These are phyloP conservation scores for Epithele typhae DNA, from an alignment of 768 basidiomycete species.

Conservation along the genomic window DNA sequence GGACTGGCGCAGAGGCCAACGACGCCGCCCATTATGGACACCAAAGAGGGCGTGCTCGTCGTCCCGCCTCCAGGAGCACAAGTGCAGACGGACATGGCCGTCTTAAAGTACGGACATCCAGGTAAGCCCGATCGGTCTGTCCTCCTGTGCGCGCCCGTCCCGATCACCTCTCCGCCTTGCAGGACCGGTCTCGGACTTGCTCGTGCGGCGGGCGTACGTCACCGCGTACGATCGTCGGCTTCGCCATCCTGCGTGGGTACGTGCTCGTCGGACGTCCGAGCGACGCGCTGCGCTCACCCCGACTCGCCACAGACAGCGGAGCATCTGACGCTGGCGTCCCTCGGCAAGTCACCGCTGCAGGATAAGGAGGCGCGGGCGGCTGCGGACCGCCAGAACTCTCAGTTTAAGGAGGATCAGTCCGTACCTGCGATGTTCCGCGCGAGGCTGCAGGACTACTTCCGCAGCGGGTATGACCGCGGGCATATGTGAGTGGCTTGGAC, in stretches of 20 bases:
- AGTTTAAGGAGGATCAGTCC: constrained; percentile 78
- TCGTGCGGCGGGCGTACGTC: constrained; percentile 80
- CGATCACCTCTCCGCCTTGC: neutral
- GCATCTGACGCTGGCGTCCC: constrained; percentile 78
- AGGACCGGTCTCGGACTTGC: constrained; percentile 83
- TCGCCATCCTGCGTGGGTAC: constrained; percentile 91
- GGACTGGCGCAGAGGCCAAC: too few relatives aligned
- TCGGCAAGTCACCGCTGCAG: constrained; percentile 45
- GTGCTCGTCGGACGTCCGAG: constrained; percentile 13
- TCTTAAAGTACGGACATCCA: constrained; percentile 79
- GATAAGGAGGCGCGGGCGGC: constrained; percentile 33
- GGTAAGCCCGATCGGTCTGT: constrained; percentile 42
- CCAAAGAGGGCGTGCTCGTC: constrained; percentile 44
- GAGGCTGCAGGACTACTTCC: constrained; percentile 83
- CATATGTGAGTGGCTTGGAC: constrained; percentile 82
- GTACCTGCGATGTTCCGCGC: constrained; percentile 79
- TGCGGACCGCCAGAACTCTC: constrained; percentile 72
- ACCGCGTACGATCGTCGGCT: constrained; percentile 88
- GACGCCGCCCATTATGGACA: constrained; percentile 40
- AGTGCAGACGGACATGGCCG: constrained; percentile 27
- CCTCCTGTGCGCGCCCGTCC: constrained; percentile 1
- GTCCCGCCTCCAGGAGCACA: constrained; percentile 28
- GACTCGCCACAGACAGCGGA: constrained; percentile 75
- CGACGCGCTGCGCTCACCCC: neutral
- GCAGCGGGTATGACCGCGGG: constrained; percentile 92